Percentiles rank a stretch among this genome's conserved stretches.
phyloP scores from a whole-genome alignment of 768 basidiomycete species.

The Sutorius australiensis region DNA sequence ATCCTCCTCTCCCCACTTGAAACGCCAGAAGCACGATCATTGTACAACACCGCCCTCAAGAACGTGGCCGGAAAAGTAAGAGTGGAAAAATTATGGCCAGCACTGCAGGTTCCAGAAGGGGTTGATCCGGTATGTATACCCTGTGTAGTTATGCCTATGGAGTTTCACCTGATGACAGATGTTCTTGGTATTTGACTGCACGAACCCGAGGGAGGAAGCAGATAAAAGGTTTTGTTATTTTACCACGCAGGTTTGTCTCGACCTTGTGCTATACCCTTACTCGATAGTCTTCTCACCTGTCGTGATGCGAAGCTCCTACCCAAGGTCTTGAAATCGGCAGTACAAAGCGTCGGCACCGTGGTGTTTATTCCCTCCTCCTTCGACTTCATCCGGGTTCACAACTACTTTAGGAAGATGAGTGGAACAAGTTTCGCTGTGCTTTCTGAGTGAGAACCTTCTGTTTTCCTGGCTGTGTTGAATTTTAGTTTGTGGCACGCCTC shows the following conservation, averaged over 20 bases:
- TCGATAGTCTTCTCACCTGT: background rate
- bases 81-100: conserved; percentile 62
- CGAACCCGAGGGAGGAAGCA: conserved; percentile 68
- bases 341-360: conserved; percentile 83
- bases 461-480: background rate
- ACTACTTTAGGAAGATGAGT: conserved; percentile 72
- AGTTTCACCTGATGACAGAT: conserved; percentile 40
- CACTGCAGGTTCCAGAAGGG: conserved; percentile 77
- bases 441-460: conserved; percentile 64
- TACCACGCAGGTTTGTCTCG: conserved; percentile 63
- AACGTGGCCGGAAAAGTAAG: conserved; percentile 86
- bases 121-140: conserved; percentile 63
- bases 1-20: conserved; percentile 85
- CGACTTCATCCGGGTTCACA: conserved; percentile 91
- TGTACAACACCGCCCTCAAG: conserved; percentile 71
- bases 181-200: conserved; percentile 71
- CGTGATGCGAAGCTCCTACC: conserved; percentile 64
- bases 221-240: conserved; percentile 88
- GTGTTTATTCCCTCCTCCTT: conserved; percentile 94
- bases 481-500: background rate
- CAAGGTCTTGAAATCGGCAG: conserved; percentile 81
- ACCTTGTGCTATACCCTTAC: background rate
- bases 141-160: background rate
- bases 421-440: conserved; percentile 76
- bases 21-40: conserved; percentile 78